Conservation (phyloP, 345 rosid genomes). For the Aegle marmelos region DNA sequence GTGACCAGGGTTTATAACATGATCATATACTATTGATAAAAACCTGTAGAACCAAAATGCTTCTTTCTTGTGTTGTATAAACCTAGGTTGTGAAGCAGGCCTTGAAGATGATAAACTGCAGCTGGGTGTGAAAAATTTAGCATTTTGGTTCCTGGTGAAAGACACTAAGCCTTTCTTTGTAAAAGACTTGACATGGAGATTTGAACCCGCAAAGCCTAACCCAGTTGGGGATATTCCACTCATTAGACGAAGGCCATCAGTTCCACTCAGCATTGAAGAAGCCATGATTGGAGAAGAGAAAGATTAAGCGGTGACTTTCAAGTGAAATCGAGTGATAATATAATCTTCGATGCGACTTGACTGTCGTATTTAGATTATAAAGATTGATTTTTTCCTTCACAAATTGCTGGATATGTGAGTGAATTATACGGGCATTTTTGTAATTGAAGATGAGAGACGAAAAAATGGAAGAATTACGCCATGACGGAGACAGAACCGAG, state of each 20-base stretch:
- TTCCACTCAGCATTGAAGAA: constrained; percentile 26
- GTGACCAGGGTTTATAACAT: constrained; percentile 37
- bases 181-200: constrained; percentile 12
- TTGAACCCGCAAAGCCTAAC: constrained; percentile 16
- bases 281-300: constrained; percentile 14
- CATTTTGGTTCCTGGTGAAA: background rate
- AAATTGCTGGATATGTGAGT: background rate
- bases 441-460: background rate
- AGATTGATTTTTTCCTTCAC: background rate
- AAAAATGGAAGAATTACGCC: background rate
- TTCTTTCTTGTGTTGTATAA: constrained; percentile 38
- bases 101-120: constrained; percentile 31
- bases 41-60: constrained; percentile 45
- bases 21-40: constrained; percentile 35
- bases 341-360: background rate
- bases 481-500: background rate
- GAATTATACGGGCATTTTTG: background rate
- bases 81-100: constrained; percentile 39
- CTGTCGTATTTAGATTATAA: background rate
- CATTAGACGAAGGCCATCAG: constrained; percentile 22
- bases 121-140: constrained; percentile 15
- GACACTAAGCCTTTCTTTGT: constrained; percentile 9
- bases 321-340: background rate
- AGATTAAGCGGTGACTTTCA: background rate
- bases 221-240: constrained; percentile 10